Evolutionary conservation across 2,329 filamentous ascomycete species (phyloP).

Genomic region (Bipolaris gigantea): DNA sequence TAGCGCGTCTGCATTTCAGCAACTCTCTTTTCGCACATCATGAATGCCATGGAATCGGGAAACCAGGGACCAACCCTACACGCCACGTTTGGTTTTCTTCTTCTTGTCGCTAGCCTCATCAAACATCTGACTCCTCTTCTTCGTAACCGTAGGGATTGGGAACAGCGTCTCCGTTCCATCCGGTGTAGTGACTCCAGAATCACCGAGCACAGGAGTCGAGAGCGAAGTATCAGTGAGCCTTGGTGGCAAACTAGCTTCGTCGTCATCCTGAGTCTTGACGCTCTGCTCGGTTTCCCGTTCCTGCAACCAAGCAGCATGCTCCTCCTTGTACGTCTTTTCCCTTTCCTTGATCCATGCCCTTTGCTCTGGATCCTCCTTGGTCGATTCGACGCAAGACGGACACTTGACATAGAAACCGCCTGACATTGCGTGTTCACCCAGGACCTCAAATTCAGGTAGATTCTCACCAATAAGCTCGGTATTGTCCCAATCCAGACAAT

Average conservation of each 20-base stretch:
- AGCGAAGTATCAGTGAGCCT: constrained; percentile 33
- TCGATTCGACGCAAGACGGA: constrained; percentile 42
- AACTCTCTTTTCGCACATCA: background rate
- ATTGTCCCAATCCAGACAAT: constrained; percentile 59
- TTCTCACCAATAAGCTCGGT: constrained; percentile 56
- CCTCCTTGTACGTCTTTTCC: constrained; percentile 27
- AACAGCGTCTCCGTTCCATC: constrained; percentile 3
- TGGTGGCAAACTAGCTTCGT: constrained; percentile 25
- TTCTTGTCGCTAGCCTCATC: constrained; percentile 15
- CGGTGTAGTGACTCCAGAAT: constrained; percentile 30
- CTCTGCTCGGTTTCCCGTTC: constrained; percentile 21
- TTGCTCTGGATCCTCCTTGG: constrained; percentile 22
- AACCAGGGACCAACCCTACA: constrained; percentile 8
- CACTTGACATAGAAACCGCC: constrained; percentile 60
- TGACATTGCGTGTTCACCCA: constrained; percentile 47
- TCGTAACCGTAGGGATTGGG: constrained; percentile 6
- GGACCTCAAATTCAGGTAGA: constrained; percentile 56
- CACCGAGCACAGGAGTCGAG: constrained; percentile 24
- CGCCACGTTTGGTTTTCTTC: constrained; percentile 22
- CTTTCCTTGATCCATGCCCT: constrained; percentile 28
- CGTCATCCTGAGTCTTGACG: constrained; percentile 13
- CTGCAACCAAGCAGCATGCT: constrained; percentile 27
- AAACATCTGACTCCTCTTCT: constrained; percentile 4
- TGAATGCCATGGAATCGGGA: constrained; percentile 4
- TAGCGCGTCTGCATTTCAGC: background rate